These are phyloP conservation scores for Aspergillus cavernicola DNA, from an alignment of 495 filamentous ascomycete species.

Conservation along the genomic window DNA sequence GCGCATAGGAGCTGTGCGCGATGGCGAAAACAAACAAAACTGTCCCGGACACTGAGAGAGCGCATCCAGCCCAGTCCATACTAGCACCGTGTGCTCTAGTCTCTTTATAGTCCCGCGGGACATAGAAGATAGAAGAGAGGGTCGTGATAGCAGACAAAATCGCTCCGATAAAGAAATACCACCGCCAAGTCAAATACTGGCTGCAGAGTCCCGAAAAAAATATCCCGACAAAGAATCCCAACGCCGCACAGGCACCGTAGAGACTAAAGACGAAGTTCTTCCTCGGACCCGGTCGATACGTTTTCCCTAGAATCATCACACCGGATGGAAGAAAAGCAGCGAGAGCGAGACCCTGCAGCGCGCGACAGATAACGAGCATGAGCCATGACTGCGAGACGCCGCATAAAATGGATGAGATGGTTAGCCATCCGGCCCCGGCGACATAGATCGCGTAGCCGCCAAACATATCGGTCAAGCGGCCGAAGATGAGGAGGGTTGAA, in stretches of 20 bases:
- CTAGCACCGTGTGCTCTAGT: constrained; percentile 39
- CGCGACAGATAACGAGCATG: constrained; percentile 74
- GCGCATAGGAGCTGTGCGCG: constrained; percentile 68
- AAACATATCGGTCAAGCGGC: constrained; percentile 71
- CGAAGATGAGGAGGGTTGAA: constrained; percentile 71
- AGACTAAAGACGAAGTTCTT: constrained; percentile 84
- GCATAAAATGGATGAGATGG: constrained; percentile 66
- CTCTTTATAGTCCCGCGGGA: constrained; percentile 61
- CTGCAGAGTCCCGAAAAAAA: constrained; percentile 71
- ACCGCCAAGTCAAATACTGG: constrained; percentile 63
- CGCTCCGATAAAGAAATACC: constrained; percentile 79
- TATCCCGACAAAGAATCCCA: constrained; percentile 81
- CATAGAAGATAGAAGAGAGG: constrained; percentile 54
- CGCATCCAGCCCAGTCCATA: constrained; percentile 70
- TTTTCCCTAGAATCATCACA: constrained; percentile 74
- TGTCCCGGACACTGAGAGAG: constrained; percentile 61
- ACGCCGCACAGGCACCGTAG: constrained; percentile 71
- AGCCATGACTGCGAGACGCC: constrained; percentile 67
- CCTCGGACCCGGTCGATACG: constrained; percentile 77
- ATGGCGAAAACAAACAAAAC: constrained; percentile 75
- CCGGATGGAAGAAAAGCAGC: constrained; percentile 75
- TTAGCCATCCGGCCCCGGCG: constrained; percentile 65
- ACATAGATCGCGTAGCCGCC: constrained; percentile 73
- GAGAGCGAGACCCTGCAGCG: constrained; percentile 73
- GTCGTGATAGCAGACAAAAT: constrained; percentile 49